Base-by-base conservation (phyloP, 1,139 yeast genomes). In the Candida albicans region DNA sequence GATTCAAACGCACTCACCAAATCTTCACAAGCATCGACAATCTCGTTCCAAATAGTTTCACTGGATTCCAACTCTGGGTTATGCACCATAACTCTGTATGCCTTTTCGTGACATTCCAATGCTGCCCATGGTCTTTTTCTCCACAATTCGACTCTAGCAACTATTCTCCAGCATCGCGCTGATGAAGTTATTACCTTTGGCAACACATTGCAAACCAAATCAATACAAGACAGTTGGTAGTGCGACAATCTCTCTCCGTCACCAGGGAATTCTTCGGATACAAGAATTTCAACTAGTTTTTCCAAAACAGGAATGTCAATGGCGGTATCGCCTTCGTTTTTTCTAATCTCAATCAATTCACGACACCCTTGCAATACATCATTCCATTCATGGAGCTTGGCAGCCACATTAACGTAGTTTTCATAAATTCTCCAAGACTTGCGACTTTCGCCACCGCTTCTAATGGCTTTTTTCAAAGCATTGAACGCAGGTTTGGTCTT, bases 401-500 rank as follows among this genome's bases (percentile, higher is more conserved):
- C 82, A 1, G 98, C 95, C 18, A 93, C 95, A 34, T 82, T 73
- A 59, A 88, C 70, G 56, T 83, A 90, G 60, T 95, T 95, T 54
- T 89, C 95, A 84, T 93, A 91, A 31, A 95, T 82, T 55, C 88
- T 80, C 96, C 98, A 89, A 44, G 91, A 87, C 44, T 76, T 79
- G 53, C 77, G 80, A 28, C 72, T 73, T 26, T 84, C 84, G 37
- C 82, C 83, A 22, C 89, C 85, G 22, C 75, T 73, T 47, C 84
- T 68, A 18, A 87, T 75, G 0, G 98, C 96, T 50, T 81, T 81
- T 57, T 85, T 83, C 50, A 90, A 70, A 0, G 98, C 96, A 53
- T 79, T 82, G 54, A 87, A 85, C 0, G 97, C 96, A 50, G 89
- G 95, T 48, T 79, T 76, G 25, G 78, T 65, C 61, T 87, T 87